A percentile compares a stretch with the other conserved stretches of the same genome.
phyloP scores from a whole-genome alignment of 2,329 filamentous ascomycete genomes.

The Chaetomiaceae sp. region DNA sequence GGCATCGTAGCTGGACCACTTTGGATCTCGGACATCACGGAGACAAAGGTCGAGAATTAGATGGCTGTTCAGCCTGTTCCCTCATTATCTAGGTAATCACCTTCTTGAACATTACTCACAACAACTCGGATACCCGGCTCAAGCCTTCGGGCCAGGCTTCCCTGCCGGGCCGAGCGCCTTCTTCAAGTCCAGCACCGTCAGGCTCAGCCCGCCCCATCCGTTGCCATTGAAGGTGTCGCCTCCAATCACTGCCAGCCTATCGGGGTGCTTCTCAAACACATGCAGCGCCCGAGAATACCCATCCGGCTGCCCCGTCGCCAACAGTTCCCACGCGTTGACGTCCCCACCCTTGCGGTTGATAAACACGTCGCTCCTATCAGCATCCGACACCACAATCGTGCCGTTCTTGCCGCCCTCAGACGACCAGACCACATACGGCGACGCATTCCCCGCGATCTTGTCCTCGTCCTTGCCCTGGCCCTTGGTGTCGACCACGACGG shows the following conservation, averaged over 20 bases:
- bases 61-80: too few species aligned
- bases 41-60: too few species aligned
- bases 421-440: conserved; percentile 42
- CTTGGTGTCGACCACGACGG: conserved; percentile 33
- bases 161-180: too few species aligned
- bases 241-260: conserved; percentile 34
- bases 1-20: too few species aligned
- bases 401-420: conserved; percentile 40
- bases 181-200: conserved; percentile 12
- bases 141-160: too few species aligned
- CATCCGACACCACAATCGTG: conserved; percentile 42
- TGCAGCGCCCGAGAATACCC: conserved; percentile 31
- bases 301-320: conserved; percentile 24
- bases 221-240: conserved; percentile 23
- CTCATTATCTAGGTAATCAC: too few species aligned
- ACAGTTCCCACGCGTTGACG: conserved; percentile 35
- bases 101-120: too few species aligned
- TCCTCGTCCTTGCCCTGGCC: too few species aligned
- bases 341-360: conserved; percentile 40
- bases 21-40: too few species aligned
- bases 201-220: conserved; percentile 1
- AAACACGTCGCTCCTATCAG: conserved; percentile 36
- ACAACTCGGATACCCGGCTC: too few species aligned
- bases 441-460: conserved; percentile 33
- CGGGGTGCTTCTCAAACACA: conserved; percentile 23